Conservation (phyloP, 331 rosid species). For the Malus hybrid region DNA sequence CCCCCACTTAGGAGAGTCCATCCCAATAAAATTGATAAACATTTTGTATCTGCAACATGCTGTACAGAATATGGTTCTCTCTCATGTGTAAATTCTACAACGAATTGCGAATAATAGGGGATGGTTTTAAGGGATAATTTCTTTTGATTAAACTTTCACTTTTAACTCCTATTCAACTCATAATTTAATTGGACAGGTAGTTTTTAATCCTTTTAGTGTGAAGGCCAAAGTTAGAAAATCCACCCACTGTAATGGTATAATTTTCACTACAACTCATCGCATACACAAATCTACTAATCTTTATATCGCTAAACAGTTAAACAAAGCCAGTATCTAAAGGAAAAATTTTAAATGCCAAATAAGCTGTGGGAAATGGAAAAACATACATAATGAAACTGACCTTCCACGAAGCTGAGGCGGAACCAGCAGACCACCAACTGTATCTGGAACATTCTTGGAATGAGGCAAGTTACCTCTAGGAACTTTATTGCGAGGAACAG, state of each 20-base stretch:
- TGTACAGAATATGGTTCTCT: neutral
- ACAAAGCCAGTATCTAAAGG: neutral
- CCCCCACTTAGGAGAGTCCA: neutral
- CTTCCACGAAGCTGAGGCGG: slow-evolving; percentile 97
- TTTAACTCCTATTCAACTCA: neutral
- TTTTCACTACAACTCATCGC: neutral
- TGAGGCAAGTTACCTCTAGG: slow-evolving; percentile 63
- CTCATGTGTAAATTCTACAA: neutral
- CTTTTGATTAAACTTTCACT: neutral
- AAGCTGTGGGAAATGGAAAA: neutral
- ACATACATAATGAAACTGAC: slow-evolving; percentile 31
- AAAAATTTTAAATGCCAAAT: neutral
- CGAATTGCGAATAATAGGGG: neutral
- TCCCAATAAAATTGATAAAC: neutral
- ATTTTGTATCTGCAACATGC: neutral
- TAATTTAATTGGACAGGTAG: neutral
- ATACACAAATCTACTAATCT: neutral
- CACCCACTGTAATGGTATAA: neutral
- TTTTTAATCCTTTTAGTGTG: neutral
- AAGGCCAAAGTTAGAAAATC: neutral
- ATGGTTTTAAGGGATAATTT: neutral
- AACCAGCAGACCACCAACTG: slow-evolving; percentile 43
- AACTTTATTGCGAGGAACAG: slow-evolving; percentile 52
- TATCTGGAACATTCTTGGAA: slow-evolving; percentile 71
- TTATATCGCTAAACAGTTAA: neutral